Evolutionary conservation across 192 early-diverging fungal genomes (phyloP).

Genomic region (Backusella sp.): DNA sequence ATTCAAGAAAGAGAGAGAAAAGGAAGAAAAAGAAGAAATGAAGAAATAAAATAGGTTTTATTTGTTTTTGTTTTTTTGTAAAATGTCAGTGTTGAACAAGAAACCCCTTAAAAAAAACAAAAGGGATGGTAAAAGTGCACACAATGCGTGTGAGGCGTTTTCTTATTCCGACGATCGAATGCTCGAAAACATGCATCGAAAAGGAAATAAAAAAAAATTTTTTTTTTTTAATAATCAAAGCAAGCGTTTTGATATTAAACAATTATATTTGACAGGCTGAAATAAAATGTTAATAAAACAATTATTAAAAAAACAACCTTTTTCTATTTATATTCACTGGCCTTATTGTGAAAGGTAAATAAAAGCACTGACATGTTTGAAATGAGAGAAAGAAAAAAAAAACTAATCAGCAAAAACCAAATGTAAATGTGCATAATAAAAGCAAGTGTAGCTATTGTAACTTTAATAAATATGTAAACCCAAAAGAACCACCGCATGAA

Average conservation of each 20-base stretch:
- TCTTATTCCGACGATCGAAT: slow-evolving; percentile 1
- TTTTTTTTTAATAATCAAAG: neutral
- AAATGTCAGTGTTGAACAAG: slow-evolving; percentile 9
- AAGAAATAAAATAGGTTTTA: neutral
- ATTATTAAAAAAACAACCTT: slow-evolving; percentile 7
- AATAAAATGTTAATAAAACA: neutral
- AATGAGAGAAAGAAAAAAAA: neutral
- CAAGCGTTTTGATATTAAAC: neutral
- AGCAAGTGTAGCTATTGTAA: slow-evolving; percentile 59
- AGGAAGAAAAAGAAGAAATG: neutral
- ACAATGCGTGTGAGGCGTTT: neutral
- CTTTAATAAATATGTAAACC: slow-evolving; percentile 58
- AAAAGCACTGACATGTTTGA: neutral
- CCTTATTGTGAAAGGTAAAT: slow-evolving; percentile 53
- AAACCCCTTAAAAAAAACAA: neutral
- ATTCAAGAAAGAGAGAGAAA: neutral
- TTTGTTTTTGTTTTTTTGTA: neutral
- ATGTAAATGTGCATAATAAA: neutral
- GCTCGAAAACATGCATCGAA: neutral
- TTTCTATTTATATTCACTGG: slow-evolving; percentile 57
- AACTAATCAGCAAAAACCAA: neutral
- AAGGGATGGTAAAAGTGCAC: neutral
- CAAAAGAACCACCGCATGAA: slow-evolving; percentile 39
- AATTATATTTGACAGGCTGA: neutral
- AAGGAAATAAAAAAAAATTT: neutral